phyloP scores from a whole-genome alignment of 176 grass and related monocot species.

The Oryza rufipogon region DNA sequence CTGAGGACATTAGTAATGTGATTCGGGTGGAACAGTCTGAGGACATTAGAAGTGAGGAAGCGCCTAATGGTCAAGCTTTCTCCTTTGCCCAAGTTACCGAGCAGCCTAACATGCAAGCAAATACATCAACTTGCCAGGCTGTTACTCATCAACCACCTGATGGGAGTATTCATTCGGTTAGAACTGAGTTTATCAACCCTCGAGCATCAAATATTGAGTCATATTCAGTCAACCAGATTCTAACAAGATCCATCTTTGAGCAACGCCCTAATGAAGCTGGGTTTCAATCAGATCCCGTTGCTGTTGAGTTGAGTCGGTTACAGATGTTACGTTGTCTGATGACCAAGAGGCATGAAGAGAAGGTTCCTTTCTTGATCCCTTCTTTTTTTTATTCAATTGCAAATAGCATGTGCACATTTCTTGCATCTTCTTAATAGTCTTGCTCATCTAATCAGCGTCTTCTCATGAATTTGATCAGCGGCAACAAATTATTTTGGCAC shows the following conservation, averaged over 20 bases:
- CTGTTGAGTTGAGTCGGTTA: conserved; percentile 45
- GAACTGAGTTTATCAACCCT: conserved; percentile 25
- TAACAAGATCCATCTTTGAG: conserved; percentile 12
- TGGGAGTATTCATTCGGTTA: conserved; percentile 32
- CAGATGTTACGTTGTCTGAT: conserved; percentile 31
- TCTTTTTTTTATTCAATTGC: conserved; percentile 5
- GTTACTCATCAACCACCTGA: conserved; percentile 15
- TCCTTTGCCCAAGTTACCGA: conserved; percentile 32
- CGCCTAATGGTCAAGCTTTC: conserved; percentile 13
- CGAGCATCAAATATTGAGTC: conserved; percentile 31
- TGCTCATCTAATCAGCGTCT: conserved; percentile 25
- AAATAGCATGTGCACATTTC: neutral
- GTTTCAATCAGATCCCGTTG: conserved; percentile 15
- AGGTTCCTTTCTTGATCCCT: conserved; percentile 48
- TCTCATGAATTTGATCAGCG: conserved; percentile 40
- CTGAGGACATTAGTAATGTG: conserved; percentile 18
- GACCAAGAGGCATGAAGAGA: conserved; percentile 39
- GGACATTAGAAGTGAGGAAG: conserved; percentile 18
- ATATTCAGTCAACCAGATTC: conserved; percentile 25
- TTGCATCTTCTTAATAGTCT: neutral
- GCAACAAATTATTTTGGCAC: conserved; percentile 37
- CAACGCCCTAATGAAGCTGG: conserved; percentile 35
- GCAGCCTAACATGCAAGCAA: conserved; percentile 15
- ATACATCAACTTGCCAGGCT: conserved; percentile 17
- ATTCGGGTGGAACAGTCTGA: conserved; percentile 24